Conservation (phyloP, 2,329 filamentous ascomycete species). For the Talaromyces sp. region DNA sequence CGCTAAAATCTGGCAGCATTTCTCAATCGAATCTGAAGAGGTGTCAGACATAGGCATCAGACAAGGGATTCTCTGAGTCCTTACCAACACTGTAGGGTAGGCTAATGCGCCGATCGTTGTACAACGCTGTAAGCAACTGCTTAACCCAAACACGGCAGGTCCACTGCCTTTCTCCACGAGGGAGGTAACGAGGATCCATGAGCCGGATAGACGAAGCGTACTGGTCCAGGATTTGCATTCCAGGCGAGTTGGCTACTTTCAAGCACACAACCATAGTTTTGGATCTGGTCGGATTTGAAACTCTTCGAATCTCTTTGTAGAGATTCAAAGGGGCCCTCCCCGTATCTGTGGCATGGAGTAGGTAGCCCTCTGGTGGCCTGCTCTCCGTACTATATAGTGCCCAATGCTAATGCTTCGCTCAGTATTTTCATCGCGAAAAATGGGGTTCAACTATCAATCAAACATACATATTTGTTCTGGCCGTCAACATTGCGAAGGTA, state of each 20-base stretch:
- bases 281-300: background rate
- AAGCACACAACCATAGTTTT: background rate
- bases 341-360: background rate
- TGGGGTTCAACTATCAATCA: too few species aligned
- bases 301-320: background rate
- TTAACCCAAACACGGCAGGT: background rate
- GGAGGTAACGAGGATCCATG: background rate
- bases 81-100: background rate
- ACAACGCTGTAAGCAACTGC: background rate
- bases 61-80: background rate
- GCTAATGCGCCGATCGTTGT: background rate
- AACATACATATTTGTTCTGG: too few species aligned
- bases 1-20: background rate
- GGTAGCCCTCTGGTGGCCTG: background rate
- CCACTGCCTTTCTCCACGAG: background rate
- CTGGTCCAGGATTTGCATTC: background rate
- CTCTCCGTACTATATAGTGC: background rate
- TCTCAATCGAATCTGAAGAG: background rate
- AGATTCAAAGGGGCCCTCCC: background rate
- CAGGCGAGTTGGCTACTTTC: background rate
- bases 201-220: background rate
- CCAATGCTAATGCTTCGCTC: background rate
- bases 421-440: too few species aligned
- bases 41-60: background rate
- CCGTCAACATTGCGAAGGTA: too few species aligned